A percentile compares a stretch with the other conserved stretches of the same genome.
phyloP scores from a whole-genome alignment of 2,329 filamentous ascomycete genomes.

The Parafenestella ontariensis region DNA sequence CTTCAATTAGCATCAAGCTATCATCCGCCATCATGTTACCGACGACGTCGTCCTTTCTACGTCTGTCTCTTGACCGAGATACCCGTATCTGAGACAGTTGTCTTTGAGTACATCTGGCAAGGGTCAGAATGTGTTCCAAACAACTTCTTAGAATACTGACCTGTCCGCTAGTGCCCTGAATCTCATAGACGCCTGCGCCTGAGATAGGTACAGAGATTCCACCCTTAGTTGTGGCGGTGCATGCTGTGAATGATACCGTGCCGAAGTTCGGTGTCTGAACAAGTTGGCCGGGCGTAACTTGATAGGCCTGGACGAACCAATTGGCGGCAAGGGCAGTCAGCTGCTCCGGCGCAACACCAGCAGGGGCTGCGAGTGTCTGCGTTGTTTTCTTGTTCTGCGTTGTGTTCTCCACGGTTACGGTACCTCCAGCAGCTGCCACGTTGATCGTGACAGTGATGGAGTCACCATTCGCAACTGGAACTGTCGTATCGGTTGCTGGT shows the following conservation, averaged over 20 bases:
- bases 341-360: conserved; percentile 11
- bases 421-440: conserved; percentile 17
- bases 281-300: conserved; percentile 28
- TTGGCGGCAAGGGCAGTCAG: conserved; percentile 29
- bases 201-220: conserved; percentile 23
- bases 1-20: not conserved
- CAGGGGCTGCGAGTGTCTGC: conserved; percentile 23
- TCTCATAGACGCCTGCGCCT: conserved; percentile 29
- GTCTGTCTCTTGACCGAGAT: conserved; percentile 20
- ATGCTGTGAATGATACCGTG: conserved; percentile 27
- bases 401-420: conserved; percentile 33
- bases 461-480: conserved; percentile 27
- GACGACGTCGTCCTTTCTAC: not conserved
- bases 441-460: conserved; percentile 27
- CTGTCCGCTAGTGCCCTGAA: conserved; percentile 35
- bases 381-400: conserved; percentile 29
- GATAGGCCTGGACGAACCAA: conserved; percentile 37
- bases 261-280: conserved; percentile 28
- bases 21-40: not conserved
- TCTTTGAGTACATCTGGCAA: conserved; percentile 29
- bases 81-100: conserved; percentile 23
- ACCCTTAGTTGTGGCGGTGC: conserved; percentile 24
- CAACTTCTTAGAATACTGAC: conserved; percentile 4
- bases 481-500: conserved; percentile 22
- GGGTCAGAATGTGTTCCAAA: not conserved